A percentile compares a stretch with the other conserved stretches of the same genome.
Evolutionary conservation across 306 rosid genomes (phyloP).

Genomic region (Pachyrhizus erosus): DNA sequence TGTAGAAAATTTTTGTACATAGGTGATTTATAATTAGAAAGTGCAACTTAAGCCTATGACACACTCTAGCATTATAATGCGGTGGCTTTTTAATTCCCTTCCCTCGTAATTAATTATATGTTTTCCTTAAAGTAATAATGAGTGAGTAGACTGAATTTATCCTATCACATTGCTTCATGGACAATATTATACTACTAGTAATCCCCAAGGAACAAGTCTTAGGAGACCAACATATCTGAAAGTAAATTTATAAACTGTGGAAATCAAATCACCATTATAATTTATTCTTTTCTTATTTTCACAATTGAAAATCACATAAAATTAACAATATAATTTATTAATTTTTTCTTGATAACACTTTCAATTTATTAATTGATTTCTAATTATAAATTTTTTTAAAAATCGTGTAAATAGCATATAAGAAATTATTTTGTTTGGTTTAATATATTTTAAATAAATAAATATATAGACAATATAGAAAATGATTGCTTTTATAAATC

Average conservation of each 20-base stretch:
- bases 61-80: background rate
- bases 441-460: too few relatives aligned
- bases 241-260: background rate
- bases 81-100: background rate
- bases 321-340: too few relatives aligned
- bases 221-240: background rate
- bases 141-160: background rate
- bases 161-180: background rate
- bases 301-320: too few relatives aligned
- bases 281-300: too few relatives aligned
- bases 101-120: background rate
- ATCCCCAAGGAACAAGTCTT: background rate
- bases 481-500: too few relatives aligned
- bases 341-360: too few relatives aligned
- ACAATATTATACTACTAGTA: background rate
- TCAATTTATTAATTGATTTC: too few relatives aligned
- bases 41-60: background rate
- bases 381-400: too few relatives aligned
- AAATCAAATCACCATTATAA: too few relatives aligned
- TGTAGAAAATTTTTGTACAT: background rate
- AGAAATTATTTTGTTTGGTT: too few relatives aligned
- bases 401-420: too few relatives aligned
- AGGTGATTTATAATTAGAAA: background rate
- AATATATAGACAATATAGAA: too few relatives aligned
- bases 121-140: background rate